Evolutionary conservation across 2,329 filamentous ascomycete species (phyloP).

Genomic region (Tolypocladium pustulatum): DNA sequence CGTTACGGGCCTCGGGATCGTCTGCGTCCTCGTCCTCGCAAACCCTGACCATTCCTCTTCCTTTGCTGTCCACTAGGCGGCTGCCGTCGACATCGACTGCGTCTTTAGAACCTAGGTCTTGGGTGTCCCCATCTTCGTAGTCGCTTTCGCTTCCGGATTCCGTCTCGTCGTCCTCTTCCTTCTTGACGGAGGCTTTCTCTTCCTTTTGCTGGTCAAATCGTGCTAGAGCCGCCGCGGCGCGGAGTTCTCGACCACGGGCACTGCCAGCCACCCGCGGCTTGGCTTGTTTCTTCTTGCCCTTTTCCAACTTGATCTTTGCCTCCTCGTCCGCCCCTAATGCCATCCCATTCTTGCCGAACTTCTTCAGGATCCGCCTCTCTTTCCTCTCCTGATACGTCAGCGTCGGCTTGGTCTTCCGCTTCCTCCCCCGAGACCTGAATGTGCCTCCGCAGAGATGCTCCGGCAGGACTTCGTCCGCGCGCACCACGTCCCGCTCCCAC

Average conservation of each 20-base stretch:
- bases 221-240: conserved; percentile 67
- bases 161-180: conserved; percentile 17
- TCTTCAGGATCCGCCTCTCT: conserved; percentile 60
- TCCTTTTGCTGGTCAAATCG: conserved; percentile 54
- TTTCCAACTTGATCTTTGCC: conserved; percentile 55
- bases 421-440: conserved; percentile 51
- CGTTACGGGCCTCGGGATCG: conserved; percentile 28
- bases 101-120: conserved; percentile 32
- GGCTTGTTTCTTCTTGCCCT: conserved; percentile 48
- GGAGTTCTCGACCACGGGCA: conserved; percentile 61
- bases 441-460: conserved; percentile 76
- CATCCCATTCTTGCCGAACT: conserved; percentile 63
- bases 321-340: conserved; percentile 60
- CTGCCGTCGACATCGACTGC: conserved; percentile 56
- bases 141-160: conserved; percentile 37
- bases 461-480: conserved; percentile 46
- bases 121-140: conserved; percentile 33
- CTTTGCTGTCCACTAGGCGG: conserved; percentile 54
- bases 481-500: conserved; percentile 44
- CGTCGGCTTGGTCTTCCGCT: conserved; percentile 39
- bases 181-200: conserved; percentile 18
- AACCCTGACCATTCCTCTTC: conserved; percentile 59
- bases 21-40: conserved; percentile 57
- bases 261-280: conserved; percentile 68
- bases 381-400: conserved; percentile 63